Percentiles rank a stretch among this genome's conserved stretches.
Evolutionary conservation across 306 rosid species (phyloP).

Genomic region (Fagus crenata): DNA sequence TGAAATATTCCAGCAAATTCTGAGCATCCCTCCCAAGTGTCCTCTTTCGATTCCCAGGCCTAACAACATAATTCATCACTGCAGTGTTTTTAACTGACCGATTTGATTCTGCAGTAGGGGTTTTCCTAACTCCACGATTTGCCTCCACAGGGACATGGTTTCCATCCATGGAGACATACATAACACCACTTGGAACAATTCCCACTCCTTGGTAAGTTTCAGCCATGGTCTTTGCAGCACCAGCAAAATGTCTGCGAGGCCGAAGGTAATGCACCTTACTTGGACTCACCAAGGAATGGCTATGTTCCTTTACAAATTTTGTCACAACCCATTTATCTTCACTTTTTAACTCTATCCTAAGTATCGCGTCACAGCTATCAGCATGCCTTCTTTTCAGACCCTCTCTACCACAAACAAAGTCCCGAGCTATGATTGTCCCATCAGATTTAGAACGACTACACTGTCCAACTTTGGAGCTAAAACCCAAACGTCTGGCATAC

Average conservation of each 20-base stretch:
- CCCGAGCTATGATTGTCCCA: constrained; percentile 50
- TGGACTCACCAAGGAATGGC: constrained; percentile 57
- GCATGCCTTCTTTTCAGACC: constrained; percentile 62
- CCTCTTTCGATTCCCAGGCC: constrained; percentile 49
- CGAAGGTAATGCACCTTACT: constrained; percentile 51
- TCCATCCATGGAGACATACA: constrained; percentile 84
- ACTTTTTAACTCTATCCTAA: constrained; percentile 65
- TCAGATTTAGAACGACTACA: constrained; percentile 55
- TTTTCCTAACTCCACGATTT: constrained; percentile 46
- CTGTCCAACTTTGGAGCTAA: constrained; percentile 55
- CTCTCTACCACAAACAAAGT: constrained; percentile 74
- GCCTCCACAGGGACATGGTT: constrained; percentile 50
- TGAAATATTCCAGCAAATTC: constrained; percentile 84
- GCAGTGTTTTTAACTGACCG: constrained; percentile 47
- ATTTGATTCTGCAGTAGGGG: constrained; percentile 46
- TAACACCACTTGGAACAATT: constrained; percentile 84
- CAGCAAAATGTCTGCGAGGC: constrained; percentile 84
- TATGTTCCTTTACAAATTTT: constrained; percentile 82
- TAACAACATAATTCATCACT: constrained; percentile 43
- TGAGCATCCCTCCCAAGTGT: constrained; percentile 85
- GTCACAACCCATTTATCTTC: constrained; percentile 81
- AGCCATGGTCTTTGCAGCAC: constrained; percentile 60
- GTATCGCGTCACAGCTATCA: constrained; percentile 74
- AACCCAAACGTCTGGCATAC: constrained; percentile 51
- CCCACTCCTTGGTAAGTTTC: constrained; percentile 71